Evolutionary conservation across 805 yeast genomes (phyloP), one percentile per base, ranked within the genome.

Genomic region (Jamesozyma spencerorum): DNA sequence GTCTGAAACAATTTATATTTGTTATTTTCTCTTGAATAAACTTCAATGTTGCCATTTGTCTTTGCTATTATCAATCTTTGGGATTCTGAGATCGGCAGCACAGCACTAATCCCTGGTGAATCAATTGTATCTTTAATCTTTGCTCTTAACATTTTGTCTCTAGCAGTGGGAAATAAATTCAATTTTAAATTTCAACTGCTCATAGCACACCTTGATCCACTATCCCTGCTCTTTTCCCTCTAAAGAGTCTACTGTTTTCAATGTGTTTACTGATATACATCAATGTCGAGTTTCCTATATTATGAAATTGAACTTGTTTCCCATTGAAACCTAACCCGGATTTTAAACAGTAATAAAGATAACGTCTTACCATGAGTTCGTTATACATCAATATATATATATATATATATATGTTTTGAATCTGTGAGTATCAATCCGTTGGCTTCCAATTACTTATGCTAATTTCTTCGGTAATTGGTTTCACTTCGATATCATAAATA

Each of bases 401-500:
- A n/a, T n/a, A n/a, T n/a, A n/a, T n/a, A n/a, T n/a, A n/a, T n/a
- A n/a, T n/a, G n/a, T n/a, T n/a, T n/a, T n/a, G n/a, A n/a, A n/a
- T 22, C 26, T 6, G 10, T 10, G 26, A 22, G 10, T 7, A 22
- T 6, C 10, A 6, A 22, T 22, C 10, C 10, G 6, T 7, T 22
- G 26, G 10, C 26, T 22, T 22, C 26, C 26, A 22, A 10, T 22
- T 10, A 22, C 26, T 10, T 7, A 22, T 22, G 26, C 26, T 22
- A 22, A 22, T 22, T 22, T 19, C 14, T 18, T 30, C 41, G 3
- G 15, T 34, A 3, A 22, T 13, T 5, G 48, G 42, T 39, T 29
- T 50, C 6, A 63, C 53, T 14, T 60, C 50, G 12, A 67, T 60
- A 6, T 63, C 57, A 47, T 72, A 74, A 2, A 92, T 65, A 4